phyloP scores from a whole-genome alignment of 129 eudicot species.

The Escallonia herrerae region DNA sequence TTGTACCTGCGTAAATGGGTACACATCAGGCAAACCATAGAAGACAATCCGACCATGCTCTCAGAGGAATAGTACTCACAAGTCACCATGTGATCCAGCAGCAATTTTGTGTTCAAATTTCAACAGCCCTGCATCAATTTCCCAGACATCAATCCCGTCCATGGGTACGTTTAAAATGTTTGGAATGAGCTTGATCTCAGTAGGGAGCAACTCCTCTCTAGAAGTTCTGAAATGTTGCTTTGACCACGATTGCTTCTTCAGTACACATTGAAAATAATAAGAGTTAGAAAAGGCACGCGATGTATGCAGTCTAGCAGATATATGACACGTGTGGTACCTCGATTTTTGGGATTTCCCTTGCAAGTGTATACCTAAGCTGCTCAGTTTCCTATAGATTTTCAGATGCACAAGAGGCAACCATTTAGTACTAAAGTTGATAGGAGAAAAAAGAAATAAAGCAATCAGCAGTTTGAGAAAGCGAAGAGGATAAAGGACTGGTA shows the following conservation, averaged over 20 bases:
- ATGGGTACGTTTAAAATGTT: constrained; percentile 36
- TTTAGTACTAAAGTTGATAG: neutral
- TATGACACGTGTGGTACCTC: constrained; percentile 38
- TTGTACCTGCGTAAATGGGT: constrained; percentile 50
- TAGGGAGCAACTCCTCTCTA: constrained; percentile 20
- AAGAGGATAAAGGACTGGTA: neutral
- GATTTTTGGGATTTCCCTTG: constrained; percentile 58
- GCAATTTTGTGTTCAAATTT: constrained; percentile 57
- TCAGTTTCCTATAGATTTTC: constrained; percentile 47
- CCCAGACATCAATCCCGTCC: constrained; percentile 84
- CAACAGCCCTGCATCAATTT: constrained; percentile 60
- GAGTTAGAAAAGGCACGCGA: neutral
- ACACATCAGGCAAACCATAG: constrained; percentile 1
- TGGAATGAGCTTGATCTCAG: constrained; percentile 18
- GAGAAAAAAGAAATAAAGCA: neutral
- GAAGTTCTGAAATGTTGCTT: constrained; percentile 27
- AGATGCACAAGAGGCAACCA: constrained; percentile 3
- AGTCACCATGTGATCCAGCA: constrained; percentile 63
- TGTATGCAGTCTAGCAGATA: neutral
- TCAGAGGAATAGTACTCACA: constrained; percentile 43
- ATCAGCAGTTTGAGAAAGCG: neutral
- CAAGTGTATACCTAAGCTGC: constrained; percentile 54
- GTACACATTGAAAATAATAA: constrained; percentile 5
- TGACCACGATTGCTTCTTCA: constrained; percentile 54
- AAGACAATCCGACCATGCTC: constrained; percentile 1